Percentiles rank a stretch among this genome's conserved stretches.
Evolutionary conservation across 305 asterid genomes (phyloP).

Genomic region (Lippia alba): DNA sequence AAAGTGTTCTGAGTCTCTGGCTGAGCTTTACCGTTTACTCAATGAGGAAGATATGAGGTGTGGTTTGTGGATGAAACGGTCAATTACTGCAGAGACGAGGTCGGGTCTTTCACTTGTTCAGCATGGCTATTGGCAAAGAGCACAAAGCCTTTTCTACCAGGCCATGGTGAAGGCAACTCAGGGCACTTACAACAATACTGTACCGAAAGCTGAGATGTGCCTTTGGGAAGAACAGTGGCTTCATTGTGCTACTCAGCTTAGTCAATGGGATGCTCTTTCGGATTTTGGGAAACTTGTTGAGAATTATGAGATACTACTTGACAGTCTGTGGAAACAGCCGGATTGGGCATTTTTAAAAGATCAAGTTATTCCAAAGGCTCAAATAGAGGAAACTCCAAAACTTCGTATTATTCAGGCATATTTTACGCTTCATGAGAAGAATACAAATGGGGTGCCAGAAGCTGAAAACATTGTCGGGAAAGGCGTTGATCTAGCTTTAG

Average conservation of each 20-base stretch:
- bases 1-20: constrained; percentile 97
- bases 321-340: constrained; percentile 99
- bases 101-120: constrained; percentile 98
- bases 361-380: constrained; percentile 96
- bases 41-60: constrained; percentile 99
- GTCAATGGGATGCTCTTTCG: constrained; percentile 97
- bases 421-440: constrained; percentile 98
- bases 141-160: constrained; percentile 95
- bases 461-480: constrained; percentile 93
- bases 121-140: constrained; percentile 99
- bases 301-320: constrained; percentile 93
- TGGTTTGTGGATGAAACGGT: constrained; percentile 98
- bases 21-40: constrained; percentile 97
- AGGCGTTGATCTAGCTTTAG: constrained; percentile 98
- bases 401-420: constrained; percentile 95
- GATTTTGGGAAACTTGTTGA: constrained; percentile 95
- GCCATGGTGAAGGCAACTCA: constrained; percentile 99
- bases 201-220: constrained; percentile 99
- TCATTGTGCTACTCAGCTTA: constrained; percentile 91
- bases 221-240: constrained; percentile 99
- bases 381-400: constrained; percentile 96
- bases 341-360: constrained; percentile 96
- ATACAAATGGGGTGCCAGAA: constrained; percentile 85
- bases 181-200: constrained; percentile 96
- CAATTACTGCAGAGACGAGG: constrained; percentile 92